A percentile compares a stretch with the other conserved stretches of the same genome.
These are phyloP conservation scores for Penicillium arizonense DNA, from an alignment of 495 filamentous ascomycete genomes.

Conservation along the genomic window DNA sequence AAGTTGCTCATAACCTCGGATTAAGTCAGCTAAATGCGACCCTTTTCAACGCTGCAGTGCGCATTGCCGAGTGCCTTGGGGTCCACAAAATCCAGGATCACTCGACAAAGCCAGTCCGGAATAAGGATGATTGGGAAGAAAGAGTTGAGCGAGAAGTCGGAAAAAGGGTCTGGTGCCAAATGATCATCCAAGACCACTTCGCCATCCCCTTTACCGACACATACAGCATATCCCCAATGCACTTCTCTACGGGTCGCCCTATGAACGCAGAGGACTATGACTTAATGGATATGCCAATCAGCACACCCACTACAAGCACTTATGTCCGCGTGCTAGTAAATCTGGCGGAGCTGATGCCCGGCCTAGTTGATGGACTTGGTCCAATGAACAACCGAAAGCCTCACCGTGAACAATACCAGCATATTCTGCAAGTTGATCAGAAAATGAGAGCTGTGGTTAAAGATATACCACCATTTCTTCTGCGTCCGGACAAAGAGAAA, in stretches of 20 bases:
- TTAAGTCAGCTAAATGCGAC: conserved; percentile 42
- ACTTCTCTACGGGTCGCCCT: conserved; percentile 38
- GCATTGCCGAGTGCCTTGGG: conserved; percentile 38
- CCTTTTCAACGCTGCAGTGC: conserved; percentile 36
- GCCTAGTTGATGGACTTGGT: conserved; percentile 38
- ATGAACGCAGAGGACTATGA: conserved; percentile 41
- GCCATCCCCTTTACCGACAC: conserved; percentile 47
- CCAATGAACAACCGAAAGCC: conserved; percentile 28
- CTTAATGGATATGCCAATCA: conserved; percentile 28
- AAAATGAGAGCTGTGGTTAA: conserved; percentile 39
- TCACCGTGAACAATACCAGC: conserved; percentile 38
- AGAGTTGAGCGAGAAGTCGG: conserved; percentile 38
- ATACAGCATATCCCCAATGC: conserved; percentile 42
- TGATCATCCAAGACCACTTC: conserved; percentile 49
- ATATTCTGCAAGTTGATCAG: conserved; percentile 41
- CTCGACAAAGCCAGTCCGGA: conserved; percentile 13
- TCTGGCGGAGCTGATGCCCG: conserved; percentile 41
- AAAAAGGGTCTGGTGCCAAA: conserved; percentile 43
- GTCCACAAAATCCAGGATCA: conserved; percentile 32
- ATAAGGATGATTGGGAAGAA: conserved; percentile 25
- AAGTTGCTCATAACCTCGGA: conserved; percentile 47
- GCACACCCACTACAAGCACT: conserved; percentile 37
- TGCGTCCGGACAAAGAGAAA: conserved; percentile 23
- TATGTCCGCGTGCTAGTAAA: conserved; percentile 38
- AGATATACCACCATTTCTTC: conserved; percentile 29